Evolutionary conservation across 2,329 filamentous ascomycete species (phyloP).

Genomic region (Aspergillus sp.): DNA sequence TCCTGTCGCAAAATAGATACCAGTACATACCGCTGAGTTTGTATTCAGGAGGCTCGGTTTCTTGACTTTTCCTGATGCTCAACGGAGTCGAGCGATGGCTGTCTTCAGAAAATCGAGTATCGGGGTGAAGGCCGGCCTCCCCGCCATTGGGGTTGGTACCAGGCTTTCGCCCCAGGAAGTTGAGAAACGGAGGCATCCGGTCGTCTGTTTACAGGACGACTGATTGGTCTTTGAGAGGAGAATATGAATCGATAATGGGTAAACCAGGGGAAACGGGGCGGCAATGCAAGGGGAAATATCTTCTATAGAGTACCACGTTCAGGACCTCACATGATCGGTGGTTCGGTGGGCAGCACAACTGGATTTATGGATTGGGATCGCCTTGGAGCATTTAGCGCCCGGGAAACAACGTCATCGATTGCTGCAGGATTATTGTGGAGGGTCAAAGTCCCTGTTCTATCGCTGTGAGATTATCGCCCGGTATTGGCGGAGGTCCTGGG

Average conservation of each 20-base stretch:
- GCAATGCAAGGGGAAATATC: not conserved
- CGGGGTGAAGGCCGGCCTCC: slow-evolving; percentile 42
- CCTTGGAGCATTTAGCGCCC: slow-evolving; percentile 1
- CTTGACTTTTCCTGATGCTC: slow-evolving; percentile 61
- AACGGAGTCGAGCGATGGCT: slow-evolving; percentile 49
- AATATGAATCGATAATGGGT: not conserved
- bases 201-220: not conserved
- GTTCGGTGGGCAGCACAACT: not conserved
- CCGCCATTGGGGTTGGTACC: slow-evolving; percentile 38
- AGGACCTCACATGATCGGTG: slow-evolving; percentile 9
- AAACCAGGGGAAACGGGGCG: not conserved
- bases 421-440: not conserved
- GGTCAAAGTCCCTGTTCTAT: not conserved
- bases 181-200: slow-evolving; percentile 67
- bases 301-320: slow-evolving; percentile 5
- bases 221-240: not conserved
- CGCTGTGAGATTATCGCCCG: not conserved
- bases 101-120: slow-evolving; percentile 47
- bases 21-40: slow-evolving; percentile 70
- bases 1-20: not conserved
- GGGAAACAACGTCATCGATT: slow-evolving; percentile 1
- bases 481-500: not conserved
- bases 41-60: slow-evolving; percentile 71
- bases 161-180: slow-evolving; percentile 66
- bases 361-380: slow-evolving; percentile 3